Evolutionary conservation across 768 basidiomycete genomes (phyloP), one percentile per base, ranked within the genome.

Genomic region (Amanita rubescens): DNA sequence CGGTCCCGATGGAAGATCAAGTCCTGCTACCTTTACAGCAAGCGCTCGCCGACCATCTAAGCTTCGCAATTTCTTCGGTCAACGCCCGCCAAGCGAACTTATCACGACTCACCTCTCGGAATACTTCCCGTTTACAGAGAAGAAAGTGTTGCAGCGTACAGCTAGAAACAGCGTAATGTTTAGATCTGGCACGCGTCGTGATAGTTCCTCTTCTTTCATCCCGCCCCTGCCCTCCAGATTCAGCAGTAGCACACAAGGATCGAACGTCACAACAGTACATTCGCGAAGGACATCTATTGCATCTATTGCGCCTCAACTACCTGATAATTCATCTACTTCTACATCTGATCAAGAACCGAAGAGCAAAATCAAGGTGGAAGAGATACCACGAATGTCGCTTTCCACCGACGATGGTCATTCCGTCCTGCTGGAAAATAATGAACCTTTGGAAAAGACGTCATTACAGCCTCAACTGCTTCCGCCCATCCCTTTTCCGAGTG

Each of bases 21-120:
- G 54, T 58, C 69, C 70, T 38, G 61, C 69, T n/a, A 65, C 62
- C 55, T 69, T 66, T 34, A 22, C 43, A n/a, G 20, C 43, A n/a
- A 71, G 69, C 53, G 67, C 67, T 41, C 80, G 80, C 60, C 71
- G 76, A 8, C 80, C 84, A 3, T 79, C 80, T 19, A 94, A 91
- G 63, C 66, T 94, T 44, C 89, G 89, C 68, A 94, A 93, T 75
- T 99, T 98, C 76, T 95, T 97, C 60, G 96, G 95, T 14, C 96
- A 97, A 63, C 88, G 96, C 37, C 96, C 96, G 0, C 94, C 96
- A 0, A 92, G 89, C 70, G 96, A 98, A 68, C 82, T 98, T 57
- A 98, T 98, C 72, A 90, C 94, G 22, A 95, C 77, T 6, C 94
- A 98, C 64, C 69, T 98, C 48, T 84, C 87, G 17, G 94, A 96